Evolutionary conservation across 345 rosid genomes (phyloP).

Genomic region (Dipteronia dyeriana): DNA sequence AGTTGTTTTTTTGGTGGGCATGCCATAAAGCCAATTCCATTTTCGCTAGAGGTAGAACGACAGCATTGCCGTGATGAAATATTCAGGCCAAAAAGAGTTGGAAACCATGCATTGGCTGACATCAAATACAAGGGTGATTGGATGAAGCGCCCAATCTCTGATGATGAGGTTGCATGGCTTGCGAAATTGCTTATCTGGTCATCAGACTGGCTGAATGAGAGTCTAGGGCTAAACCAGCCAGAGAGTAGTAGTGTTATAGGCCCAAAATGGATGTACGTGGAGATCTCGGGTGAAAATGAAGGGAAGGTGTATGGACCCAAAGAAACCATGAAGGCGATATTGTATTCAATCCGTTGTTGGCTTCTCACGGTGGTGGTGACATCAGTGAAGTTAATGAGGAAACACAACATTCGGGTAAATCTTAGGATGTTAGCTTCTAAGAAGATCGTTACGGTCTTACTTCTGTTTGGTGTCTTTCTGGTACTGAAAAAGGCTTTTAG

Average conservation of each 20-base stretch:
- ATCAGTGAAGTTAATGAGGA: conserved; percentile 54
- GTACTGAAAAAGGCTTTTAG: conserved; percentile 45
- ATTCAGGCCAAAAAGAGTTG: conserved; percentile 76
- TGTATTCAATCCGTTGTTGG: conserved; percentile 46
- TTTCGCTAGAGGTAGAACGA: conserved; percentile 40
- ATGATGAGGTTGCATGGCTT: conserved; percentile 81
- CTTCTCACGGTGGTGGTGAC: conserved; percentile 42
- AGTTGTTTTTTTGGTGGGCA: conserved; percentile 61
- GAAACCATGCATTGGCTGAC: conserved; percentile 38
- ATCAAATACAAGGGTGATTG: conserved; percentile 77
- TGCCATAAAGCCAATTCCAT: conserved; percentile 48
- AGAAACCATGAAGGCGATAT: conserved; percentile 45
- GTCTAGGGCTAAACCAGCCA: conserved; percentile 55
- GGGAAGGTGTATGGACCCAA: conserved; percentile 39
- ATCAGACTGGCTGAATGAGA: conserved; percentile 68
- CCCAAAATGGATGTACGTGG: conserved; percentile 54
- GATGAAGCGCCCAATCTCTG: conserved; percentile 86
- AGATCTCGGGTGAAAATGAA: conserved; percentile 38
- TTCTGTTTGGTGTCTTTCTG: conserved; percentile 43
- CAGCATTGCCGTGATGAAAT: conserved; percentile 57
- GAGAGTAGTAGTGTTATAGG: conserved; percentile 27
- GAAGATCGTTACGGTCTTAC: conserved; percentile 56
- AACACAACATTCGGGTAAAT: conserved; percentile 61
- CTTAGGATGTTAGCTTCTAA: conserved; percentile 83
- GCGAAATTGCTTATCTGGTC: conserved; percentile 64